phyloP scores from a whole-genome alignment of 1,284 basidiomycete genomes.

The Termitomyces sp. region DNA sequence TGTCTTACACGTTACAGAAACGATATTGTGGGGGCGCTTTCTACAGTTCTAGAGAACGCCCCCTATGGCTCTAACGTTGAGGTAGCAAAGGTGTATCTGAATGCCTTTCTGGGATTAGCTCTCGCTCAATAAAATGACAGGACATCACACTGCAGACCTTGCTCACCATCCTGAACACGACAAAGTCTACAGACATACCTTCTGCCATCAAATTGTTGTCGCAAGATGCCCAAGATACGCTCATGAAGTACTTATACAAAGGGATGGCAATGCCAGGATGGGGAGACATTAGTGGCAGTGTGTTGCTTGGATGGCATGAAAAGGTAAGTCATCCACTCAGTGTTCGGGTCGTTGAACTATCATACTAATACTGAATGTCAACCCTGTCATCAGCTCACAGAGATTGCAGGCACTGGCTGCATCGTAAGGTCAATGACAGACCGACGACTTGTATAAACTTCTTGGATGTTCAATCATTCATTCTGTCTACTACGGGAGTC shows the following conservation, averaged over 20 bases:
- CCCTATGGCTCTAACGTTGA: slow-evolving; percentile 85
- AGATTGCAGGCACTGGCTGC: slow-evolving; percentile 92
- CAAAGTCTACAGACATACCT: slow-evolving; percentile 87
- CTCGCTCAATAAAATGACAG: slow-evolving; percentile 28
- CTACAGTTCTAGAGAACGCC: slow-evolving; percentile 64
- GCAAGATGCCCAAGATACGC: slow-evolving; percentile 80
- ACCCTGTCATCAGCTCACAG: slow-evolving; percentile 67
- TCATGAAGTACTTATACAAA: slow-evolving; percentile 99
- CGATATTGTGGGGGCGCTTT: slow-evolving; percentile 72
- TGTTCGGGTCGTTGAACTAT: not conserved
- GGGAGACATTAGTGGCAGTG: slow-evolving; percentile 84
- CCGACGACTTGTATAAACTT: slow-evolving; percentile 66
- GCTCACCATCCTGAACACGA: slow-evolving; percentile 93
- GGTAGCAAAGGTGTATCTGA: slow-evolving; percentile 77
- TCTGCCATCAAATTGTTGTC: slow-evolving; percentile 71
- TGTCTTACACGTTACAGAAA: slow-evolving; percentile 33
- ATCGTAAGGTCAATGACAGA: slow-evolving; percentile 99
- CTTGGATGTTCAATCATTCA: not conserved
- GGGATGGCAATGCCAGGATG: slow-evolving; percentile 83
- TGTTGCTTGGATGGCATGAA: slow-evolving; percentile 93
- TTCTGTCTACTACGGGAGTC: not conserved
- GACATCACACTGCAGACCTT: slow-evolving; percentile 80
- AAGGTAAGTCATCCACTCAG: slow-evolving; percentile 54
- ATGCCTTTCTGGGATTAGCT: not conserved
- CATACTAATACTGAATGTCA: not conserved